Conservation (phyloP, 306 rosid species). For the Neltuma alba region DNA sequence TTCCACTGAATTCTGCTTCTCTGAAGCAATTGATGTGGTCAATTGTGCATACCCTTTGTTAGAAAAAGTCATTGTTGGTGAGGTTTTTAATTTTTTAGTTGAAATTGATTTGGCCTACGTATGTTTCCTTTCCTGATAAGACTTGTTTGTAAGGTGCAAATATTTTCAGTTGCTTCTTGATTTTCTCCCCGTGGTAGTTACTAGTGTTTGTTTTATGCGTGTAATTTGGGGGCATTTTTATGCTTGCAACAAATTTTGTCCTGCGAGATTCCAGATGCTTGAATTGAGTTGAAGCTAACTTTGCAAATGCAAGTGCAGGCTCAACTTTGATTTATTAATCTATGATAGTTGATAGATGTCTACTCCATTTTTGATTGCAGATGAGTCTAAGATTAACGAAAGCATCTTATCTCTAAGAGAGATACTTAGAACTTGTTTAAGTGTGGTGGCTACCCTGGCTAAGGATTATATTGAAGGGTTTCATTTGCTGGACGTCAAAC, state of each 20-base stretch:
- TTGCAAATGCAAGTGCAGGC: not conserved
- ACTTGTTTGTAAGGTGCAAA: not conserved
- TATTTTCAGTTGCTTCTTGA: constrained; percentile 21
- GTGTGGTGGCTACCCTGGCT: constrained; percentile 57
- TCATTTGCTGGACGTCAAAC: constrained; percentile 61
- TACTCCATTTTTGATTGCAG: constrained; percentile 51
- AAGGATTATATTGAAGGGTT: constrained; percentile 71
- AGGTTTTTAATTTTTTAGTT: constrained; percentile 32
- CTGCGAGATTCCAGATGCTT: constrained; percentile 21
- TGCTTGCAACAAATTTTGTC: constrained; percentile 9
- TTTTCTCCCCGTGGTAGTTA: constrained; percentile 10
- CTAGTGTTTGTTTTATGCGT: constrained; percentile 7
- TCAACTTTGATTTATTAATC: constrained; percentile 33
- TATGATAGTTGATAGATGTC: constrained; percentile 23
- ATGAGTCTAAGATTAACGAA: constrained; percentile 57
- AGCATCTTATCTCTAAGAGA: constrained; percentile 44
- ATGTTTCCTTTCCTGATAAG: not conserved
- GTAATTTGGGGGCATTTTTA: constrained; percentile 21
- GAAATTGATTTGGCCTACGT: constrained; percentile 24
- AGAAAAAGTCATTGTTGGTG: constrained; percentile 63
- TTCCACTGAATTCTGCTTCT: constrained; percentile 63
- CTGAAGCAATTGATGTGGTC: constrained; percentile 67
- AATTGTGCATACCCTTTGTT: constrained; percentile 56
- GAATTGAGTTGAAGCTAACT: constrained; percentile 26
- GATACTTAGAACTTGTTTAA: constrained; percentile 70